These are phyloP conservation scores for Sinapis alba DNA, from an alignment of 441 rosid species.

Conservation along the genomic window DNA sequence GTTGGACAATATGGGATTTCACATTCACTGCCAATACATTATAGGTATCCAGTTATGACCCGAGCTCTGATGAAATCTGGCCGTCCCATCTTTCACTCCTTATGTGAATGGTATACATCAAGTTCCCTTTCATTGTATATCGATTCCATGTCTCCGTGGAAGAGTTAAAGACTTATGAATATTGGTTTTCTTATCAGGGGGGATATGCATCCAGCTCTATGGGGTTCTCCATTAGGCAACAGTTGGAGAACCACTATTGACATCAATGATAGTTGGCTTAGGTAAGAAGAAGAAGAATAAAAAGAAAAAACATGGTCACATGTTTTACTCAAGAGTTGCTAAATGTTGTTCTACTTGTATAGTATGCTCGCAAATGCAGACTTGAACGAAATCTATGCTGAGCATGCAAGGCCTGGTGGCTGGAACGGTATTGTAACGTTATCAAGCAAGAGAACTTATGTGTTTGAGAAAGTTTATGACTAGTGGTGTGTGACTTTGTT, in stretches of 20 bases:
- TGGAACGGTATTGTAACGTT: conserved; percentile 65
- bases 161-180: neutral
- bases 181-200: conserved; percentile 48
- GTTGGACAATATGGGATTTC: neutral
- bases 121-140: neutral
- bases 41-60: conserved; percentile 66
- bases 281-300: conserved; percentile 38
- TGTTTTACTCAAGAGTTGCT: neutral
- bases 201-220: conserved; percentile 76
- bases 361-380: conserved; percentile 72
- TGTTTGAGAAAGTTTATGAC: neutral
- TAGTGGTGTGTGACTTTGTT: conserved; percentile 7
- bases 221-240: conserved; percentile 70
- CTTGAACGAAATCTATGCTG: conserved; percentile 65
- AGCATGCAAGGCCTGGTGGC: conserved; percentile 76
- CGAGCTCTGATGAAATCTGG: conserved; percentile 67
- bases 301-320: neutral
- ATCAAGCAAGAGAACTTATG: neutral
- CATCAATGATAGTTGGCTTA: conserved; percentile 67
- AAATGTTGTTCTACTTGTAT: conserved; percentile 16
- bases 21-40: neutral
- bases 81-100: conserved; percentile 68
- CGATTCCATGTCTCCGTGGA: conserved; percentile 1
- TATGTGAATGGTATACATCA: conserved; percentile 70
- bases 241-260: conserved; percentile 80